Evolutionary conservation across 805 yeast species (phyloP).

Genomic region (Hanseniaspora meyeri): DNA sequence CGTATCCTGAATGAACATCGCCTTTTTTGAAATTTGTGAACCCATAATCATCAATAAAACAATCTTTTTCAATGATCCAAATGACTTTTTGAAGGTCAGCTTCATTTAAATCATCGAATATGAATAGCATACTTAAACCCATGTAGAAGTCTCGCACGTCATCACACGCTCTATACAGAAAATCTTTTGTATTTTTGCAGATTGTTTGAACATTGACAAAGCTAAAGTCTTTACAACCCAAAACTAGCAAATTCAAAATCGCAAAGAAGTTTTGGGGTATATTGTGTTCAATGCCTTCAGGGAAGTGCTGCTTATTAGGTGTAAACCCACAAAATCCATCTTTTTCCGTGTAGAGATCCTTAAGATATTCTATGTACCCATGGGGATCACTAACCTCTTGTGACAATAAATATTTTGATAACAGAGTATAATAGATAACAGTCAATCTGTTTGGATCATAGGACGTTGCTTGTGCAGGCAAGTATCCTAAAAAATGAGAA

Average conservation of each 20-base stretch:
- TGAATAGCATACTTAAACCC: not conserved
- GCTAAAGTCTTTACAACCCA: not conserved
- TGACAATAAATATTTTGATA: not conserved
- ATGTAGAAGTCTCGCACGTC: conserved; percentile 9
- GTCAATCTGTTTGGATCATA: conserved; percentile 10
- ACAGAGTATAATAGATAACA: not conserved
- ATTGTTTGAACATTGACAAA: not conserved
- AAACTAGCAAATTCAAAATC: not conserved
- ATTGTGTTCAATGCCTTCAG: not conserved
- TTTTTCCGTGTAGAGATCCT: not conserved
- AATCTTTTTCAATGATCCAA: not conserved
- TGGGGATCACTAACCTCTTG: not conserved
- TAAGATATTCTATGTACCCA: not conserved
- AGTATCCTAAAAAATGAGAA: not conserved
- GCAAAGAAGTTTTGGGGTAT: conserved; percentile 11
- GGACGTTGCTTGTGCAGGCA: not conserved
- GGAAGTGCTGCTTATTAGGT: not conserved
- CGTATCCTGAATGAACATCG: conserved; percentile 9
- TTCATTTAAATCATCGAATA: not conserved
- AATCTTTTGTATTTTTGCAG: not conserved
- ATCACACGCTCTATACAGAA: not conserved
- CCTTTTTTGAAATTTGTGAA: conserved; percentile 7
- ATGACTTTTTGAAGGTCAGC: not conserved
- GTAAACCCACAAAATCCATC: conserved; percentile 2
- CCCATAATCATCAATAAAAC: conserved; percentile 2